Evolutionary conservation across 306 rosid species (phyloP), one percentile per base, ranked within the genome.

Genomic region (Myrica gale): DNA sequence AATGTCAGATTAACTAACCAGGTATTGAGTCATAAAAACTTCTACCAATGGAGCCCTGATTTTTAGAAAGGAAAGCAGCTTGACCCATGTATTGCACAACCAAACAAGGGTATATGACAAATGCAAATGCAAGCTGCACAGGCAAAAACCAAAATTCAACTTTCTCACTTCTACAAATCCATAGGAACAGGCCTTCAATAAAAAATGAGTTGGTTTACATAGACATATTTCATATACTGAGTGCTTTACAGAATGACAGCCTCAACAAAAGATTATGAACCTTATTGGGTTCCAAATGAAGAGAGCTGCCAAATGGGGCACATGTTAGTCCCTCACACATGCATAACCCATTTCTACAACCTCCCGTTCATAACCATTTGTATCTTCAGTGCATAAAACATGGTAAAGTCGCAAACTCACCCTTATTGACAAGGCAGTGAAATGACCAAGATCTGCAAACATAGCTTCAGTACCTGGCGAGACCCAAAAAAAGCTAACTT

Each of bases 381-480:
- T 19, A 66, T 44, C 62, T 72, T 47, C 63, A 7, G 9, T 58
- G 65, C 42, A 51, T 23, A 77, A 74, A 56, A 79, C 50, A 55
- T 53, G 68, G 66, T 55, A 26, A 56, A 68, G 68, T 65, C 26
- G 58, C 4, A 68, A 50, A 76, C 93, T 81, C 74, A 92, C 97
- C 89, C 97, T 92, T 76, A 92, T 92, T 0, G 97, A 90, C 52
- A 47, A 73, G 72, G 96, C 92, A 73, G 93, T 92, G 87, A 92
- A 92, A 84, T 92, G 97, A 74, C 96, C 96, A 82, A 92, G 97
- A 87, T 90, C 97, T 6, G 96, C 97, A 86, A 83, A 92, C 96
- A 90, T 92, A 51, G 97, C 97, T 79, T 92, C 97, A 26, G 96
- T 86, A 79, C 97, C 97, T 92, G 83, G 78, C 19, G 44, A 72